Percentiles rank a stretch among this genome's conserved stretches.
These are phyloP conservation scores for Suillus decipiens DNA, from an alignment of 768 basidiomycete species.

Conservation along the genomic window DNA sequence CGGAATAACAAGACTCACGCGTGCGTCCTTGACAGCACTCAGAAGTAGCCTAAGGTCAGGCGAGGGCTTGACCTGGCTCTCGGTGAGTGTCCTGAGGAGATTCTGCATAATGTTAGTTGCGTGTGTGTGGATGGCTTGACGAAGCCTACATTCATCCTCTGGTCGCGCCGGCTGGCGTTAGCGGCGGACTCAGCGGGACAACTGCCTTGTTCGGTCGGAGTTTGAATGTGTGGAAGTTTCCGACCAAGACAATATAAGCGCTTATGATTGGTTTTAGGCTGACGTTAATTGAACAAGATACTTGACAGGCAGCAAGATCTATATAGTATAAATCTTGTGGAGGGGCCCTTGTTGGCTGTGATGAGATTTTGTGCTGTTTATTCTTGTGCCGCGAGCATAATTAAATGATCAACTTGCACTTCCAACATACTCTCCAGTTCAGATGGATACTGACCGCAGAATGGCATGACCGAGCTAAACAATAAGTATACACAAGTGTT, in stretches of 20 bases:
- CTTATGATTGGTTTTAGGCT: background rate
- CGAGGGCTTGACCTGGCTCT: slow-evolving; percentile 65
- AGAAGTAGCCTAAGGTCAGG: slow-evolving; percentile 81
- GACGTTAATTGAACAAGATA: no score
- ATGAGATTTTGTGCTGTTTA: no score
- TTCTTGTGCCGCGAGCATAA: no score
- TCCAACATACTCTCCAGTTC: no score
- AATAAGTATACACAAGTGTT: no score
- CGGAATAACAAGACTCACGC: slow-evolving; percentile 55
- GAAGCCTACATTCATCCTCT: slow-evolving; percentile 41
- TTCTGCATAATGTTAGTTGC: slow-evolving; percentile 51
- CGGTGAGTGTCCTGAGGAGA: slow-evolving; percentile 84
- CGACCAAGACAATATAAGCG: background rate
- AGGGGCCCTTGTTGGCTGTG: no score
- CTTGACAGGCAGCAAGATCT: no score
- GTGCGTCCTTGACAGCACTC: slow-evolving; percentile 82
- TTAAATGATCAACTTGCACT: no score
- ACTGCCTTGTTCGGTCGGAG: slow-evolving; percentile 31
- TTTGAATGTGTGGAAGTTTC: background rate
- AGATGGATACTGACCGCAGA: no score
- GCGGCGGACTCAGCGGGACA: slow-evolving; percentile 23
- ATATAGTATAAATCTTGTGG: no score
- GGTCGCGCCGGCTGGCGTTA: slow-evolving; percentile 23
- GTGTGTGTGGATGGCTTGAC: slow-evolving; percentile 14
- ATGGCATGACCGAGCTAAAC: no score